Evolutionary conservation across 805 yeast species (phyloP).

Genomic region (Candida mattraensis): DNA sequence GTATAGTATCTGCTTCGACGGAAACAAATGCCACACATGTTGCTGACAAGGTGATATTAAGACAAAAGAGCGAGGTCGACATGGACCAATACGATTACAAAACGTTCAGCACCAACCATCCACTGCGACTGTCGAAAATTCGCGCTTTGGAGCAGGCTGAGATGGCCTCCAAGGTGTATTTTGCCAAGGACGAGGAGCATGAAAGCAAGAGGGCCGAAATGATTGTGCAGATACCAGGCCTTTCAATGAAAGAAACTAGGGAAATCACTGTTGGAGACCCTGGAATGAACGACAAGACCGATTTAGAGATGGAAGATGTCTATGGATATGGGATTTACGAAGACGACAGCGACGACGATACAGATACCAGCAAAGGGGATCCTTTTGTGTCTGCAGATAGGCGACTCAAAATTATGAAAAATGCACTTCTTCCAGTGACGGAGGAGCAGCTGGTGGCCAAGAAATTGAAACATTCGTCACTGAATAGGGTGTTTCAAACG

Average conservation of each 20-base stretch:
- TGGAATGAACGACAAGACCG: conserved; percentile 2
- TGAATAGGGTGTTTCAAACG: conserved; percentile 30
- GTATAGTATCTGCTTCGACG: conserved; percentile 19
- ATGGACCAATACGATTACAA: conserved; percentile 36
- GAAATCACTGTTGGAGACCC: conserved; percentile 9
- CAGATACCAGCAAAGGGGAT: conserved; percentile 9
- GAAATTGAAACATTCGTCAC: conserved; percentile 24
- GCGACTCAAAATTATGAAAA: conserved; percentile 28
- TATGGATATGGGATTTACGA: conserved; percentile 10
- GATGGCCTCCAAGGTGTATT: conserved; percentile 31
- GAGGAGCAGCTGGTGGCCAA: conserved; percentile 25
- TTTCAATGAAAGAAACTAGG: conserved; percentile 13
- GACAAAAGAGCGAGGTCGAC: conserved; percentile 25
- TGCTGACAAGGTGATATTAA: conserved; percentile 26
- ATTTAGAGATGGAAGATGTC: conserved; percentile 12
- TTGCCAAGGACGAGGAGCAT: conserved; percentile 26
- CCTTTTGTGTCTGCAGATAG: conserved; percentile 23
- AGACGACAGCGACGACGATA: conserved; percentile 13
- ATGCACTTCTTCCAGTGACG: conserved; percentile 27
- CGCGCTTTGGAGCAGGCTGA: conserved; percentile 40
- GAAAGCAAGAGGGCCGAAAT: conserved; percentile 10
- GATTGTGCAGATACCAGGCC: conserved; percentile 16
- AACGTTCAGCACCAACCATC: conserved; percentile 35
- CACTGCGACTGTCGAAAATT: conserved; percentile 34
- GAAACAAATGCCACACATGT: conserved; percentile 20